Conservation (phyloP, 169 alveolate species). For the Plasmodium ovale region DNA sequence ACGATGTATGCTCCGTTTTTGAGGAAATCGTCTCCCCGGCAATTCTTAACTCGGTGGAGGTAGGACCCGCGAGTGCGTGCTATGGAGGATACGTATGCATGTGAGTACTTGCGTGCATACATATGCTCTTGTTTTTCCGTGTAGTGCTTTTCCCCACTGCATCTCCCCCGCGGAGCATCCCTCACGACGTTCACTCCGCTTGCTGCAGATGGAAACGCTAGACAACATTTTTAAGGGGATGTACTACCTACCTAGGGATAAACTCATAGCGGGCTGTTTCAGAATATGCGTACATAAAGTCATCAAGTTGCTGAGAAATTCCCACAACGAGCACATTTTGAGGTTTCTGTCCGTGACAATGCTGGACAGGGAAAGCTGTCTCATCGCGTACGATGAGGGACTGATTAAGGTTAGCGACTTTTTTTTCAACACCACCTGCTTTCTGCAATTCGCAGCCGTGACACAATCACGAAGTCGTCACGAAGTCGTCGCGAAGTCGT, state of each 20-base stretch:
- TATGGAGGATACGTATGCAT: too few species aligned
- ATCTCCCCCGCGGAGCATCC: too few species aligned
- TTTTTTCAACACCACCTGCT: not conserved
- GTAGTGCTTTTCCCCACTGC: not conserved
- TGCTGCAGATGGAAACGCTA: constrained; percentile 35
- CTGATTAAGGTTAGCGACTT: constrained; percentile 33
- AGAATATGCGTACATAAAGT: constrained; percentile 53
- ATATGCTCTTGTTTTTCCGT: not conserved
- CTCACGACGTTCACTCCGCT: not conserved
- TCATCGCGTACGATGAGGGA: constrained; percentile 75
- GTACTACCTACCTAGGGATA: constrained; percentile 21
- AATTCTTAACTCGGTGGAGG: constrained; percentile 58
- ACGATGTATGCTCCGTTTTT: constrained; percentile 28
- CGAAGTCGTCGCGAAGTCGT: too few species aligned
- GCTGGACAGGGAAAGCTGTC: constrained; percentile 49
- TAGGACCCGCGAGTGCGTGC: not conserved
- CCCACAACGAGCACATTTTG: constrained; percentile 33
- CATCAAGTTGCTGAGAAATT: constrained; percentile 11
- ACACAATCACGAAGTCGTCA: not conserved
- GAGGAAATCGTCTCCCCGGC: constrained; percentile 66
- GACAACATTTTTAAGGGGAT: constrained; percentile 54
- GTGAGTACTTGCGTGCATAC: not conserved
- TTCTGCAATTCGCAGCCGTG: not conserved
- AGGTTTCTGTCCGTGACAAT: constrained; percentile 32
- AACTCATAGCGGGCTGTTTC: constrained; percentile 29